Evolutionary conservation across 208 protist species (phyloP).

Genomic region (Pavlovales sp.): DNA sequence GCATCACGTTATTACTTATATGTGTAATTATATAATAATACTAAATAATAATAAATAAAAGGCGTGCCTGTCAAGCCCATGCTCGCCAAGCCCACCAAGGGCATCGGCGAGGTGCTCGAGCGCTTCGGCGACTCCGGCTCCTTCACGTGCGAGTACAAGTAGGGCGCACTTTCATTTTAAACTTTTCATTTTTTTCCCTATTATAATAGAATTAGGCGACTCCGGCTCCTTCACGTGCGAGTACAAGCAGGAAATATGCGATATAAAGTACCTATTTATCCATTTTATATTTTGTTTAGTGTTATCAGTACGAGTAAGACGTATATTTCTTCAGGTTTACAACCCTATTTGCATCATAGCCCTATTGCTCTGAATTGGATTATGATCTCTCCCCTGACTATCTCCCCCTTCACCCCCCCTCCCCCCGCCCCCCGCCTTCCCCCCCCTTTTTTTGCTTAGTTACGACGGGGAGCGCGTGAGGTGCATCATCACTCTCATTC

Average conservation of each 20-base stretch:
- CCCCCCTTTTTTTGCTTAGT: no score
- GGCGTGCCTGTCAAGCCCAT: conserved; percentile 86
- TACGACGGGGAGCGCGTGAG: conserved; percentile 54
- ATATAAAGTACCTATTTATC: conserved; percentile 57
- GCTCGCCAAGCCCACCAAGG: conserved; percentile 96
- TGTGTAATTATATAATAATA: background rate
- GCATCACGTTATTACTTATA: no score
- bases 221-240: conserved; percentile 89
- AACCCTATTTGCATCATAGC: no score
- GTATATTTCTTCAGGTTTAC: no score
- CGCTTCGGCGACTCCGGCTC: conserved; percentile 33
- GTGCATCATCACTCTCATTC: background rate
- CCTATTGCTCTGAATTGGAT: no score
- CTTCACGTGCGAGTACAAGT: conserved; percentile 99
- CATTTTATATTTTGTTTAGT: no score
- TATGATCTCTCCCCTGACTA: conserved; percentile 6
- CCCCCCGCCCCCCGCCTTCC: conserved; percentile 81
- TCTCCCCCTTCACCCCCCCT: conserved; percentile 90
- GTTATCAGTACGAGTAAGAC: no score
- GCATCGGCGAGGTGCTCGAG: conserved; percentile 69
- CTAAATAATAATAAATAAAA: background rate
- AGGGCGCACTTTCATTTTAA: conserved; percentile 91
- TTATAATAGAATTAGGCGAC: conserved; percentile 29
- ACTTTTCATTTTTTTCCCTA: conserved; percentile 27
- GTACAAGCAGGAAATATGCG: conserved; percentile 99